phyloP scores from a whole-genome alignment of 1,139 yeast species.

The Candida mesenterica region DNA sequence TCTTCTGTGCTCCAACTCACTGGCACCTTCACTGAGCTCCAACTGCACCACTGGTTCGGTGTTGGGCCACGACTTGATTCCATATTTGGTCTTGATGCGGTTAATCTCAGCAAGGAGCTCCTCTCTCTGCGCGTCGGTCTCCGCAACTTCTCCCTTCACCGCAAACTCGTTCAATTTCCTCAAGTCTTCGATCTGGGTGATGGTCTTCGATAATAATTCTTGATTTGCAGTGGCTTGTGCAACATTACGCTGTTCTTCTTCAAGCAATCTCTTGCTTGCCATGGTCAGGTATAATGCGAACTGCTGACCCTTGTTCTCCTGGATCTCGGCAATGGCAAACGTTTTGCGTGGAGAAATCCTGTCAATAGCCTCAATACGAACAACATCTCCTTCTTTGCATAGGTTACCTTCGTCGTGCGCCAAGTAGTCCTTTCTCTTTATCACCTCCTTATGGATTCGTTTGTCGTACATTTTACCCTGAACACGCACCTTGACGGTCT shows the following conservation, averaged over 20 bases:
- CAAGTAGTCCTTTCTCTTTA: slow-evolving; percentile 77
- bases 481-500: slow-evolving; percentile 92
- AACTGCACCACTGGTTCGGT: slow-evolving; percentile 37
- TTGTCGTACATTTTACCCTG: slow-evolving; percentile 68
- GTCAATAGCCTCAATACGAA: slow-evolving; percentile 86
- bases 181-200: slow-evolving; percentile 49
- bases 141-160: slow-evolving; percentile 29
- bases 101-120: slow-evolving; percentile 42
- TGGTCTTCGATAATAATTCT: slow-evolving; percentile 32
- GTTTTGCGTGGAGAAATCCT: slow-evolving; percentile 79
- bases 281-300: slow-evolving; percentile 76
- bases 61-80: slow-evolving; percentile 63
- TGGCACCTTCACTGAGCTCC: slow-evolving; percentile 36
- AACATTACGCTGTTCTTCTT: slow-evolving; percentile 58
- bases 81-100: slow-evolving; percentile 50
- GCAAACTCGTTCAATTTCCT: slow-evolving; percentile 44
- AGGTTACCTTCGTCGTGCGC: slow-evolving; percentile 93
- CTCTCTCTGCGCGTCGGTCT: slow-evolving; percentile 37
- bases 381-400: slow-evolving; percentile 94
- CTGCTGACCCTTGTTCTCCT: slow-evolving; percentile 86
- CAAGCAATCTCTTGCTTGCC: slow-evolving; percentile 63
- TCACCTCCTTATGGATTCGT: slow-evolving; percentile 70
- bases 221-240: slow-evolving; percentile 49
- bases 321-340: slow-evolving; percentile 93
- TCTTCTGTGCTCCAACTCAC: slow-evolving; percentile 34